Base-by-base conservation (phyloP, 1,284 basidiomycete species). In the Heterobasidion annosum region DNA sequence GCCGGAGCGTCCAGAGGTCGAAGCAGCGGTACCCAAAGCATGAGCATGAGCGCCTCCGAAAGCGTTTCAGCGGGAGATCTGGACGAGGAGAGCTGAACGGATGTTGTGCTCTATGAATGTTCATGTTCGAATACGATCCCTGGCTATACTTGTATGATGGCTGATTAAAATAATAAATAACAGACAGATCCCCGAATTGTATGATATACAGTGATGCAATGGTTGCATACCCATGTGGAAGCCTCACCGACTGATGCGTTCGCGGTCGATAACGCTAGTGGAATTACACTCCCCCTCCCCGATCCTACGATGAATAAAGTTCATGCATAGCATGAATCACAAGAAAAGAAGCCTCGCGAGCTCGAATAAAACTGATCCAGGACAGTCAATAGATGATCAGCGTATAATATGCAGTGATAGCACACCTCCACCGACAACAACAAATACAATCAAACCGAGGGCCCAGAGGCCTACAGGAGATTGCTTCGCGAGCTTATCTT, bases 371-470 rank as follows among this genome's bases (percentile, higher is more conserved):
- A 89, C 88, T 91, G 62, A 34, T 7, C 15, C 43, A 51, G 18
- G 42, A 46, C 34, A 35, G 18, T 53, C 44, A 49, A 48, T 51
- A 58, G 35, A 44, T 46, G 54, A n/a, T 52, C 33, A 25, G 25
- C 25, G 25, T 25, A 25, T 25, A 25, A 48, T 48, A 54, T 13
- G 12, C 47, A 48, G 19, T 33, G 32, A 37, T 16, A n/a, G 73
- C 82, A 58, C 62, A 83, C 88, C 82, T 78, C 88, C 88, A 54
- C 88, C 88, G 54, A 85, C 64, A 19, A 91, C 78, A 32, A 90
- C 84, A 62, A 90, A 90, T 16, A 87, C 62, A 53, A 90, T 68
- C 25, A 81, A 59, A 3, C 82, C 85, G 43, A 90, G 68, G 34
- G 83, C 83, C 83, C 85, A 87, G 7, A 85, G 63, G 55, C 79